phyloP scores from a whole-genome alignment of 257 asterid species.

The Phtheirospermum japonicum region DNA sequence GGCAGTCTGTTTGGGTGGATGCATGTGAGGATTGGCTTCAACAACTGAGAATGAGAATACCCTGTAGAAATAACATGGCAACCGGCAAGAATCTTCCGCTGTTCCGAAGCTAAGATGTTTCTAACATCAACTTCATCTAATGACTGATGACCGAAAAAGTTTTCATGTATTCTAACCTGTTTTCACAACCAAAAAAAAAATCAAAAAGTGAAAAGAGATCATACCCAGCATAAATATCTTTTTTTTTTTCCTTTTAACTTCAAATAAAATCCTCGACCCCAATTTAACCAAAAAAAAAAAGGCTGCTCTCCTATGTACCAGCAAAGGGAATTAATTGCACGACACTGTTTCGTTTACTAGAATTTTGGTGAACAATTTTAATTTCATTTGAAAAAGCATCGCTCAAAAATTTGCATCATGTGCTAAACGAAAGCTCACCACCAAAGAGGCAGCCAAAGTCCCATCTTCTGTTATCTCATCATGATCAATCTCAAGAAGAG shows the following conservation, averaged over 20 bases:
- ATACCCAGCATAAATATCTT: no score
- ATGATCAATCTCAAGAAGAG: conserved; percentile 95
- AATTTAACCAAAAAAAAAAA: not conserved
- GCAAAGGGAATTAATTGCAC: not conserved
- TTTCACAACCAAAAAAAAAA: conserved; percentile 16
- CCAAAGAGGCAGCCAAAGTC: conserved; percentile 80
- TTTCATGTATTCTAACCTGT: conserved; percentile 83
- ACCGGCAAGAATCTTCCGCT: conserved; percentile 77
- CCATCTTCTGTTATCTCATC: conserved; percentile 99
- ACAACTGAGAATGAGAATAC: conserved; percentile 93
- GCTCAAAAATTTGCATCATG: conserved; percentile 1
- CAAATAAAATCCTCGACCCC: not conserved
- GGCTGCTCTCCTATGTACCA: no score
- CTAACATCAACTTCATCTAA: conserved; percentile 91
- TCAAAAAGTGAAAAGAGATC: conserved; percentile 11
- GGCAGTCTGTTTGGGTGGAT: conserved; percentile 93
- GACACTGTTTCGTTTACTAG: not conserved
- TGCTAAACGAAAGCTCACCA: conserved; percentile 53
- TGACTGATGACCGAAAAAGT: conserved; percentile 60
- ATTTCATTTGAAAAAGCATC: conserved; percentile 10
- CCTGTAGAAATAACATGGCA: conserved; percentile 93
- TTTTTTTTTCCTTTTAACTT: not conserved
- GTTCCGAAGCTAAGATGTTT: conserved; percentile 81
- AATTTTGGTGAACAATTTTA: conserved; percentile 10
- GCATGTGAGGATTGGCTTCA: conserved; percentile 89